Percentiles rank a stretch among this genome's conserved stretches.
Evolutionary conservation across 2,329 filamentous ascomycete genomes (phyloP).

Genomic region (Trichothecium sympodiale): DNA sequence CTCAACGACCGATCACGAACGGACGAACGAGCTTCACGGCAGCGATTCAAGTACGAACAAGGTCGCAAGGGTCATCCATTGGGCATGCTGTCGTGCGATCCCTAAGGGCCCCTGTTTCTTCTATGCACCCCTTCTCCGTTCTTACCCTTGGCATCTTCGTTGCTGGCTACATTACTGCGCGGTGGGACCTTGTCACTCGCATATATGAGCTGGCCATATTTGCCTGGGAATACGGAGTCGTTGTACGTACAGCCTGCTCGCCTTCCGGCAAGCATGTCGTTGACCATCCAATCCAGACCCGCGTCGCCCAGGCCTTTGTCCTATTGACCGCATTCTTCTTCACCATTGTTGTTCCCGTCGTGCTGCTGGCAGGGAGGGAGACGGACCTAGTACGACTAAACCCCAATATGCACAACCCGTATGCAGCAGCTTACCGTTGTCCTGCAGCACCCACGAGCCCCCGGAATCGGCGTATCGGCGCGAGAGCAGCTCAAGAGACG

Average conservation of each 20-base stretch:
- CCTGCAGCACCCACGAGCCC: slow-evolving; percentile 67
- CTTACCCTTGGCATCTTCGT: slow-evolving; percentile 97
- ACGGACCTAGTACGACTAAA: slow-evolving; percentile 56
- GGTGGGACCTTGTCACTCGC: slow-evolving; percentile 95
- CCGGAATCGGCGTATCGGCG: slow-evolving; percentile 75
- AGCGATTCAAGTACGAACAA: no score
- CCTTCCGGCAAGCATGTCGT: not conserved
- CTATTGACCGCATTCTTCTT: slow-evolving; percentile 78
- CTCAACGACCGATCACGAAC: no score
- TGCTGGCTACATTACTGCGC: slow-evolving; percentile 97
- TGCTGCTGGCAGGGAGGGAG: slow-evolving; percentile 72
- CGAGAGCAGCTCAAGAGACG: slow-evolving; percentile 88
- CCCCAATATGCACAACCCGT: not conserved
- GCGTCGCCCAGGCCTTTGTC: slow-evolving; percentile 75
- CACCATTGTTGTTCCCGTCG: slow-evolving; percentile 71
- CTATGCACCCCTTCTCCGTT: slow-evolving; percentile 97
- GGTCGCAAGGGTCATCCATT: no score
- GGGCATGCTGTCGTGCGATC: no score
- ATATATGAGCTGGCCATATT: slow-evolving; percentile 96
- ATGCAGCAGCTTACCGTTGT: not conserved
- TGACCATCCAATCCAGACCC: slow-evolving; percentile 42
- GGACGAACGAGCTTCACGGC: no score
- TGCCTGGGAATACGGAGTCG: slow-evolving; percentile 96
- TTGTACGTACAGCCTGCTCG: slow-evolving; percentile 47
- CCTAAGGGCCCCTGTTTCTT: slow-evolving; percentile 11